Percentiles rank a stretch among this genome's conserved stretches.
Evolutionary conservation across 345 rosid species (phyloP).

Genomic region (Citrus reticulata): DNA sequence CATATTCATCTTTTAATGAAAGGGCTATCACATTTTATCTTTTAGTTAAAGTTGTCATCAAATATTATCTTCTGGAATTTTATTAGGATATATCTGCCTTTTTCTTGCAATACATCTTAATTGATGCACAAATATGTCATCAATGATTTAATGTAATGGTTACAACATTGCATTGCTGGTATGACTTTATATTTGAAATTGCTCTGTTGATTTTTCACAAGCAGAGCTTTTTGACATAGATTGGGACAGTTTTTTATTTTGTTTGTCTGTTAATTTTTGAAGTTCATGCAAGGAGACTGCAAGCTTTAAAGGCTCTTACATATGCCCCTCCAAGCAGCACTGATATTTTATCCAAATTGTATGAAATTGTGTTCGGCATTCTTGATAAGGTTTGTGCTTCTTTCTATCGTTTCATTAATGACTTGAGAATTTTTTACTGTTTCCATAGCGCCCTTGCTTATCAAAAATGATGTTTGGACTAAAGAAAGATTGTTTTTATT

Average conservation of each 20-base stretch:
- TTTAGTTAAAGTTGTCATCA: neutral
- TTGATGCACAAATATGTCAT: neutral
- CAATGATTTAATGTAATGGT: neutral
- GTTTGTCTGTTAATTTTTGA: constrained; percentile 24
- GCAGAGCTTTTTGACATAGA: neutral
- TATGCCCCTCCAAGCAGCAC: constrained; percentile 79
- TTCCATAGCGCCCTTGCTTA: constrained; percentile 1
- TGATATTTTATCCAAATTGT: constrained; percentile 76
- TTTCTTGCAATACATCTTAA: neutral
- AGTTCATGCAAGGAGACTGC: constrained; percentile 96
- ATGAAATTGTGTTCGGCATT: constrained; percentile 87
- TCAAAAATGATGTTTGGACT: neutral
- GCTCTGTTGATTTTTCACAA: neutral
- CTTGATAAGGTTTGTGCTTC: constrained; percentile 78
- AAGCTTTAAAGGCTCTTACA: constrained; percentile 98
- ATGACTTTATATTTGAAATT: neutral
- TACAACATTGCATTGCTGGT: neutral
- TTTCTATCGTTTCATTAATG: neutral
- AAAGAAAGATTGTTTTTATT: neutral
- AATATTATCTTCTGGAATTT: neutral
- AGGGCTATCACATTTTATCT: neutral
- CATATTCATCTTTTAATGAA: neutral
- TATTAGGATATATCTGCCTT: neutral
- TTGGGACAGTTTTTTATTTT: constrained; percentile 22
- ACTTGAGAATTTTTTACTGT: neutral